Evolutionary conservation across 371 early-diverging fungal species (phyloP), one percentile per base, ranked within the genome.

Genomic region (Rhizopus arrhizus): DNA sequence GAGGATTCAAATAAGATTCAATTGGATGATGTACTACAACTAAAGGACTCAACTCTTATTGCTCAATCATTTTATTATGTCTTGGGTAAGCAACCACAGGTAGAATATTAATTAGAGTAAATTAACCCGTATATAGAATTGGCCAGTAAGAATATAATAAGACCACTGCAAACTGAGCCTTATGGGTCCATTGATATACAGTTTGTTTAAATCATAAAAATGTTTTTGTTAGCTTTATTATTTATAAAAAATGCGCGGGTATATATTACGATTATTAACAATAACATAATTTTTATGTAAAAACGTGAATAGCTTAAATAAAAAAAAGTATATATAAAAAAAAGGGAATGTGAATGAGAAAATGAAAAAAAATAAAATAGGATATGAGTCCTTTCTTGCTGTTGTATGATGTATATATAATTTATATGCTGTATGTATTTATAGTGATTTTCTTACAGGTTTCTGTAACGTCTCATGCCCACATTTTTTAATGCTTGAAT

Each of bases 401-500:
- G 22, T 2, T 22, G 22, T 22, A 22, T 22, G 22, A 22, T 22
- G 22, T 22, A 22, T 22, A 22, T 22, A 22, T 22, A 22, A 2
- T 22, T 22, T 22, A 22, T 22, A 22, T 22, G 22, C 22, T 22
- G 22, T 22, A 22, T 22, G 22, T 22, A 22, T 22, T 22, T 22
- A 22, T 22, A 22, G 22, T 22, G 22, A 22, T 22, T 22, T 13
- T n/a, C 4, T 58, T 58, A 73, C 12, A 76, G 56, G 46, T 73
- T 70, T 29, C 62, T 64, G 49, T 69, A 73, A 0, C 77, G 67
- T 28, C 72, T 62, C 51, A 56, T 67, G 0, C 74, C 74, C 29
- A 68, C 61, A 35, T 41, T 50, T n/a, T 75, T 79, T 76, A 79
- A 71, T 9, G 72, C 71, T 67, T 81, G 75, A 49, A 81, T 78